Evolutionary conservation across 1,284 basidiomycete species (phyloP).

Genomic region (Rhodotorula sp.): DNA sequence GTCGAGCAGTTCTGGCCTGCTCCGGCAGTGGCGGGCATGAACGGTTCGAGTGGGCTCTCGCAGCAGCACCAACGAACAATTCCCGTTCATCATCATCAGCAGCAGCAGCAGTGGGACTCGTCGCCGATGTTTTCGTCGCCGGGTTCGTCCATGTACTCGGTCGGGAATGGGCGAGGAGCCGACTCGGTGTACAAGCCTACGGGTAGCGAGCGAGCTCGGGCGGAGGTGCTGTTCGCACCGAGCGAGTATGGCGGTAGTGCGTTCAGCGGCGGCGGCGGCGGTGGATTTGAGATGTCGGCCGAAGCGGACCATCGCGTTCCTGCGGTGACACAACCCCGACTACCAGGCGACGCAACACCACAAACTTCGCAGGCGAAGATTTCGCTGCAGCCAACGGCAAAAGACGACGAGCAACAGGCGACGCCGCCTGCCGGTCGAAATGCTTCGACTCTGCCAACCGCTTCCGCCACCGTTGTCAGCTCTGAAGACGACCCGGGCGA

Average conservation of each 20-base stretch:
- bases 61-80: no score
- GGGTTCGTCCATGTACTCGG: not conserved
- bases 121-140: not conserved
- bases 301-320: no score
- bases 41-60: not conserved
- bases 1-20: not conserved
- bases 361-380: not conserved
- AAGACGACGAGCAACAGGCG: no score
- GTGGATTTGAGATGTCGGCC: not conserved
- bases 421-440: no score
- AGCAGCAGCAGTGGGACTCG: not conserved
- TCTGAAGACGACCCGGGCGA: not conserved
- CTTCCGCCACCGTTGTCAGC: no score
- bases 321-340: no score
- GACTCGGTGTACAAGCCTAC: not conserved
- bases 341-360: no score
- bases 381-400: not conserved
- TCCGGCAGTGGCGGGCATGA: not conserved
- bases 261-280: not conserved
- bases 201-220: not conserved
- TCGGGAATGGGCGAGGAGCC: not conserved
- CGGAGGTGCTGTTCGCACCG: not conserved
- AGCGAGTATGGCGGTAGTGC: not conserved
- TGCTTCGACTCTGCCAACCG: no score
- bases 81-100: not conserved